Percentiles rank a stretch among this genome's conserved stretches.
Conservation (phyloP, 768 basidiomycete genomes). For the Boletus coccyginus region DNA sequence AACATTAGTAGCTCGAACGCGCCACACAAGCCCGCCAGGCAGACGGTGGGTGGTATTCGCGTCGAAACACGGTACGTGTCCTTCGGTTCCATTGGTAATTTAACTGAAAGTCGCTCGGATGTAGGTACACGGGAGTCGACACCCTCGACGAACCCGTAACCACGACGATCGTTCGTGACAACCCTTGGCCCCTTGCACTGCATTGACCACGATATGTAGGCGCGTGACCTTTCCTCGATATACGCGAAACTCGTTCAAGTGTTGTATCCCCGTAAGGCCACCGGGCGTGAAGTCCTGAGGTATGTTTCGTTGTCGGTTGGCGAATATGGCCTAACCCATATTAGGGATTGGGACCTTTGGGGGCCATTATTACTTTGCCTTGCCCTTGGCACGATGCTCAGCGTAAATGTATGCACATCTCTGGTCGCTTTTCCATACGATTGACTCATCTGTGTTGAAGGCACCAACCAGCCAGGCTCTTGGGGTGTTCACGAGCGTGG, state of each 20-base stretch:
- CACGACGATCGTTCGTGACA: conserved; percentile 74
- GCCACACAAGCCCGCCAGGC: conserved; percentile 45
- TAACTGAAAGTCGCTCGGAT: not conserved
- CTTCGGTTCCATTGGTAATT: not conserved
- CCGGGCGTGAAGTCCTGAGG: conserved; percentile 80
- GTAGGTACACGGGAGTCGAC: conserved; percentile 72
- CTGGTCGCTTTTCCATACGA: not conserved
- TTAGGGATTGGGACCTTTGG: conserved; percentile 98
- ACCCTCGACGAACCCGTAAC: conserved; percentile 92
- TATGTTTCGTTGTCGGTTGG: conserved; percentile 28
- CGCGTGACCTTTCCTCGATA: conserved; percentile 85
- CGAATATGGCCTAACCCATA: conserved; percentile 1
- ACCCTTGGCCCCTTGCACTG: not conserved
- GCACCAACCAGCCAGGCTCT: conserved; percentile 82
- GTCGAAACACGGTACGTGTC: conserved; percentile 78
- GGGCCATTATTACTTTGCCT: conserved; percentile 87
- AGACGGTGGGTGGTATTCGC: conserved; percentile 79
- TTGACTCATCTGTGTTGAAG: conserved; percentile 38
- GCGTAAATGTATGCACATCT: conserved; percentile 61
- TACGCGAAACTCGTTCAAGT: conserved; percentile 93
- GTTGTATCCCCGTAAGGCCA: conserved; percentile 76
- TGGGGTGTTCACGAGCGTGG: conserved; percentile 90
- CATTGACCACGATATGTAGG: conserved; percentile 42
- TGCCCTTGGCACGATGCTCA: conserved; percentile 78
- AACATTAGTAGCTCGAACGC: conserved; percentile 61